These are phyloP conservation scores for Porcisia deanei DNA, from an alignment of 208 protist species.

Conservation along the genomic window DNA sequence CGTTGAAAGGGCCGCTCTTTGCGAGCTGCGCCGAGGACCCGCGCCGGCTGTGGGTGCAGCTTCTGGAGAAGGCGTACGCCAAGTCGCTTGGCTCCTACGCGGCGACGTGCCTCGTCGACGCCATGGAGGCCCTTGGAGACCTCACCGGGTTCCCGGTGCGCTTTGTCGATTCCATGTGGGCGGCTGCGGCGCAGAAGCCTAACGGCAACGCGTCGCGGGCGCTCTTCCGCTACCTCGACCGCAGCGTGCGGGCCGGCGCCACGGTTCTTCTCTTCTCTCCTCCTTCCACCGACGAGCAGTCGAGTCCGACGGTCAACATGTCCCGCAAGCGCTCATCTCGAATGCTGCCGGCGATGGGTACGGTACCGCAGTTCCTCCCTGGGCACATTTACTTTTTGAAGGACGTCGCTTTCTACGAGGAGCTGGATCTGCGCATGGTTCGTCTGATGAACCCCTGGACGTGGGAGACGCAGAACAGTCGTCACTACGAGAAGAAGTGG, in stretches of 20 bases:
- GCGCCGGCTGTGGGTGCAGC: slow-evolving; percentile 77
- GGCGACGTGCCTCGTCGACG: slow-evolving; percentile 58
- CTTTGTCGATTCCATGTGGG: slow-evolving; percentile 36
- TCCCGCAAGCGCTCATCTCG: slow-evolving; percentile 31
- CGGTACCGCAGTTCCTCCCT: slow-evolving; percentile 50
- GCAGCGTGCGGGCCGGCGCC: slow-evolving; percentile 25
- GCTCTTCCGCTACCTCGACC: slow-evolving; percentile 41
- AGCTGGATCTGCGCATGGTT: slow-evolving; percentile 56
- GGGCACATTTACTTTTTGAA: slow-evolving; percentile 73
- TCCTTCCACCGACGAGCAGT: slow-evolving; percentile 12
- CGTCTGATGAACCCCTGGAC: slow-evolving; percentile 65
- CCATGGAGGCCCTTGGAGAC: slow-evolving; percentile 56
- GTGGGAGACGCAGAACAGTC: slow-evolving; percentile 30
- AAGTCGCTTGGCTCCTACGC: slow-evolving; percentile 86
- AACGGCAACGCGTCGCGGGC: not conserved
- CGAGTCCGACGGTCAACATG: slow-evolving; percentile 14
- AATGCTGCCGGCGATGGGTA: slow-evolving; percentile 28
- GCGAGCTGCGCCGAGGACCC: slow-evolving; percentile 49
- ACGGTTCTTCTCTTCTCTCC: slow-evolving; percentile 42
- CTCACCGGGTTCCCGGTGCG: slow-evolving; percentile 62
- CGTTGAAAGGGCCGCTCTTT: slow-evolving; percentile 43
- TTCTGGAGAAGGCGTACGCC: slow-evolving; percentile 90
- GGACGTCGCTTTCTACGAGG: slow-evolving; percentile 46
- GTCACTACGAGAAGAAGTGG: slow-evolving; percentile 32
- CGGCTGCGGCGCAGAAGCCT: slow-evolving; percentile 10